phyloP scores from a whole-genome alignment of 768 basidiomycete genomes.

The Suillus lakei region DNA sequence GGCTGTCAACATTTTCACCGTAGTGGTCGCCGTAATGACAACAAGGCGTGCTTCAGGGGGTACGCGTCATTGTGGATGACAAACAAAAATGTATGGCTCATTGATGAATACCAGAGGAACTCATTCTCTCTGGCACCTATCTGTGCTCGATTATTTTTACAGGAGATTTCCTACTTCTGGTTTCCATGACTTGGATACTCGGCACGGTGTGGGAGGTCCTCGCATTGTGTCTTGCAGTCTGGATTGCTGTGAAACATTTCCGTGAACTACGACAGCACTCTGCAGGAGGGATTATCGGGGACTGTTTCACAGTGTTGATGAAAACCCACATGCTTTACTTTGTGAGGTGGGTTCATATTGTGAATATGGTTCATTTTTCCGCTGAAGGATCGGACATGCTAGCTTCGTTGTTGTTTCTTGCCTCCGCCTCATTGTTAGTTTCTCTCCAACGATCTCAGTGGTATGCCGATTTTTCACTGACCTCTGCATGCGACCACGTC shows the following conservation, averaged over 20 bases:
- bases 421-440: not conserved
- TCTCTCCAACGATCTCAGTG: not conserved
- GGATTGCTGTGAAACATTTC: slow-evolving; percentile 43
- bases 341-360: not conserved
- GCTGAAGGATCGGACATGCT: not conserved
- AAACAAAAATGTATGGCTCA: not conserved
- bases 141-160: not conserved
- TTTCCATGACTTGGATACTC: not conserved
- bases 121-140: not conserved
- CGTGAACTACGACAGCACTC: too few species aligned
- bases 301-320: not conserved
- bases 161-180: too few species aligned
- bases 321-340: not conserved
- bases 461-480: not conserved
- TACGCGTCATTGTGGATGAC: too few species aligned
- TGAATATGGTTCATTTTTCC: not conserved
- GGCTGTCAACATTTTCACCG: too few species aligned
- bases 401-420: not conserved
- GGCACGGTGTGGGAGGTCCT: too few species aligned
- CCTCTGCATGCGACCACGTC: too few species aligned
- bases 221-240: slow-evolving; percentile 17
- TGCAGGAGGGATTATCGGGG: too few species aligned
- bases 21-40: too few species aligned
- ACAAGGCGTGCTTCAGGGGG: too few species aligned
- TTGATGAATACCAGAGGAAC: not conserved